Evolutionary conservation across 805 yeast species (phyloP).

Genomic region (Henningerozyma blattae): DNA sequence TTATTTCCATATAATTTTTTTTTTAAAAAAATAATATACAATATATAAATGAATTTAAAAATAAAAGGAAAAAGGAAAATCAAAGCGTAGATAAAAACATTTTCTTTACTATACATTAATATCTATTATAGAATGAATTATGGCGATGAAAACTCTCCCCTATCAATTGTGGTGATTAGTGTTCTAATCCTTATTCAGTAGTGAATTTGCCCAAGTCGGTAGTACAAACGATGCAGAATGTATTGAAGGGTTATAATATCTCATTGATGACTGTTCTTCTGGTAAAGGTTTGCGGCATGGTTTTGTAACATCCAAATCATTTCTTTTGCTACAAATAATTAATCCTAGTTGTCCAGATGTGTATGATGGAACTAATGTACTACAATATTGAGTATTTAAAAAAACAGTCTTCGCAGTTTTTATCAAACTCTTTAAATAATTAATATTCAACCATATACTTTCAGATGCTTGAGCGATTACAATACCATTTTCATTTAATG

Average conservation of each 20-base stretch:
- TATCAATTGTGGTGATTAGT: too few relatives aligned
- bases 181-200: conserved; percentile 8
- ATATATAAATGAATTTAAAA: too few relatives aligned
- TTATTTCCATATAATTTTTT: too few relatives aligned
- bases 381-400: conserved; percentile 50
- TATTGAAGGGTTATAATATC: conserved; percentile 53
- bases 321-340: conserved; percentile 55
- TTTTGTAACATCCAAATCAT: conserved; percentile 29
- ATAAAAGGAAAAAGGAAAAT: too few relatives aligned
- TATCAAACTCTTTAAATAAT: conserved; percentile 37
- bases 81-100: too few relatives aligned
- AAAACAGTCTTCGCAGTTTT: conserved; percentile 43
- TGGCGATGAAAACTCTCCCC: too few relatives aligned
- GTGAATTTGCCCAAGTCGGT: conserved; percentile 63
- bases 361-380: conserved; percentile 77
- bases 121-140: too few relatives aligned
- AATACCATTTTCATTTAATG: conserved; percentile 51
- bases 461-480: conserved; percentile 74
- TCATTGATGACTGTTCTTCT: conserved; percentile 38
- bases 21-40: too few relatives aligned
- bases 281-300: conserved; percentile 41
- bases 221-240: conserved; percentile 66
- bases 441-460: conserved; percentile 62
- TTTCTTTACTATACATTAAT: too few relatives aligned
- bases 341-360: conserved; percentile 83